Evolutionary conservation across 1,139 yeast genomes (phyloP), one percentile per base, ranked within the genome.

Genomic region (Debaryomyces robertsiae): DNA sequence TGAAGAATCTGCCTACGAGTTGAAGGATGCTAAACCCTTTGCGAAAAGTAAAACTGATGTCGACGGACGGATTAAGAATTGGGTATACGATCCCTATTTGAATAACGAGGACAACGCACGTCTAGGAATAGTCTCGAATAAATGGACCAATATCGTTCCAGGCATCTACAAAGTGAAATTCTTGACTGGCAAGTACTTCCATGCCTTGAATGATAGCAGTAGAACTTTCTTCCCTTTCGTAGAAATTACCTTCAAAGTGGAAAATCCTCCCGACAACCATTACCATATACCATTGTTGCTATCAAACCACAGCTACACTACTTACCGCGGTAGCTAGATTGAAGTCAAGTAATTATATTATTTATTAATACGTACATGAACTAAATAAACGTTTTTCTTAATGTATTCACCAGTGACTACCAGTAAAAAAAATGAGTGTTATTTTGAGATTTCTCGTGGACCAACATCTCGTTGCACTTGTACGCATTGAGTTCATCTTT

Each of bases 281-380:
- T 90, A 88, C 62, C 97, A 90, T 58, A 82, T 90, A 42, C 97
- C 97, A 0, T 66, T 90, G 48, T 70, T 90, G 42, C 69, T 90
- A 42, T 82, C 95, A 32, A 87, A 87, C 57, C 86, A 82, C 61
- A 84, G 95, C 34, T 90, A 89, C 65, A 80, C 95, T 11, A 90
- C 96, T 0, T 90, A 90, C 64, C 76, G 96, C 47, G 97, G 97
- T 3, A 80, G 86, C 52, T 83, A 46, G 10, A 42, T 30, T 16
- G 16, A 15, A 13, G 22, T 13, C 27, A 16, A 27, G 16, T 15
- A 35, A 28, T 14, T 19, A 27, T 31, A 27, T 25, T 27, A 27
- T 11, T 24, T 22, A 29, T 27, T 35, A 35, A 19, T 28, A 35
- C 32, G 32, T 35, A 35, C 9, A 18, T 27, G 37, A 29, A 35